phyloP scores from a whole-genome alignment of 73 alveolate genomes.

The Urostyla sp. region DNA sequence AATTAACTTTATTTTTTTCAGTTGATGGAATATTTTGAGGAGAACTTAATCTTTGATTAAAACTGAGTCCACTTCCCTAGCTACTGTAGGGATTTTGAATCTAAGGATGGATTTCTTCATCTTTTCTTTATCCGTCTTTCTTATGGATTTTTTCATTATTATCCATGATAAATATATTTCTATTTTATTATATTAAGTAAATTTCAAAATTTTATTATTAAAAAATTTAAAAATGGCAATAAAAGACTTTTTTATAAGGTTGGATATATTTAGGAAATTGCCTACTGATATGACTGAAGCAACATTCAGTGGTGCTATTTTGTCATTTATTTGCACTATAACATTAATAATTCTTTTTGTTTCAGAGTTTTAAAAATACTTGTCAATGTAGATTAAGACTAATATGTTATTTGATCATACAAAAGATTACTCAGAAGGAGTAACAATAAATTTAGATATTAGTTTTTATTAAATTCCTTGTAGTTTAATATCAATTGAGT shows the following conservation, averaged over 20 bases:
- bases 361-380: constrained; percentile 88
- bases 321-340: constrained; percentile 88
- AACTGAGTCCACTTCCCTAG: too few relatives aligned
- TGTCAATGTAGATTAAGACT: constrained; percentile 79
- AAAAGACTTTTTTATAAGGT: constrained; percentile 57
- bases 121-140: too few relatives aligned
- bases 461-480: constrained; percentile 74
- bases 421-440: constrained; percentile 63
- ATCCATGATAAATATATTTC: too few relatives aligned
- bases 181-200: too few relatives aligned
- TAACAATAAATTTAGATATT: constrained; percentile 81
- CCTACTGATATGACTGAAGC: constrained; percentile 94
- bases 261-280: constrained; percentile 69
- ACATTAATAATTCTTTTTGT: constrained; percentile 87
- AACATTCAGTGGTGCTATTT: constrained; percentile 93
- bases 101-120: too few relatives aligned
- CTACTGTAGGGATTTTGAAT: too few relatives aligned
- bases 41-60: too few relatives aligned
- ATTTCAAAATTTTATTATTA: too few relatives aligned
- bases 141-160: too few relatives aligned
- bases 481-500: constrained; percentile 75
- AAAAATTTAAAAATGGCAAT: constrained; percentile 63
- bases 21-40: too few relatives aligned
- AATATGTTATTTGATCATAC: constrained; percentile 75
- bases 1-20: too few relatives aligned